These are phyloP conservation scores for Neurospora sp. DNA, from an alignment of 495 filamentous ascomycete species.

Conservation along the genomic window DNA sequence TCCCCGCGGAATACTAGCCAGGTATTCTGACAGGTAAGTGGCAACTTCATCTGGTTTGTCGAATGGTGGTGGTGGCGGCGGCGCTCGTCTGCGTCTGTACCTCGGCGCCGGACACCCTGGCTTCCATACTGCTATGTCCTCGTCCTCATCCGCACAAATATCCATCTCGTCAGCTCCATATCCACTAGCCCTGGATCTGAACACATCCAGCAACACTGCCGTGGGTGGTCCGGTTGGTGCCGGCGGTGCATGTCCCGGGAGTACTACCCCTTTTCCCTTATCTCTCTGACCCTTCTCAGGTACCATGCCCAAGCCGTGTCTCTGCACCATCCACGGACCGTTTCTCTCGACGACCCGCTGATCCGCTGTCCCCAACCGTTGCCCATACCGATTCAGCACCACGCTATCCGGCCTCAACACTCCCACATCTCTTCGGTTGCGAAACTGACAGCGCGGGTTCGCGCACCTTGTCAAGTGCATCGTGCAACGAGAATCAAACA, in stretches of 20 bases:
- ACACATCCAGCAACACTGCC: not conserved
- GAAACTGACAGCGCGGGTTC: constrained; percentile 4
- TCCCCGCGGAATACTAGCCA: constrained; percentile 5
- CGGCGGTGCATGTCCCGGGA: not conserved
- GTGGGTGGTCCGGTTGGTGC: not conserved
- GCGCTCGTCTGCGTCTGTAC: constrained; percentile 9
- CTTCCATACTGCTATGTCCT: not conserved
- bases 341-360: constrained; percentile 12
- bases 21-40: constrained; percentile 6
- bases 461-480: constrained; percentile 9
- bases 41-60: not conserved
- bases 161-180: not conserved
- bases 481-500: constrained; percentile 5
- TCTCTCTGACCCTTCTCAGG: constrained; percentile 6
- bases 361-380: constrained; percentile 21
- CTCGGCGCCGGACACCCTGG: constrained; percentile 4
- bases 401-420: constrained; percentile 7
- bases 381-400: constrained; percentile 20
- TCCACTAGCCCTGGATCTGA: not conserved
- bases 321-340: constrained; percentile 21
- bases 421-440: not conserved
- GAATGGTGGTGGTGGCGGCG: constrained; percentile 2
- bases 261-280: not conserved
- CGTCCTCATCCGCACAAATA: constrained; percentile 9
- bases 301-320: constrained; percentile 13